Percentiles rank a stretch among this genome's conserved stretches.
phyloP scores from a whole-genome alignment of 1,139 yeast genomes.

The Magnusiomyces suaveolens region DNA sequence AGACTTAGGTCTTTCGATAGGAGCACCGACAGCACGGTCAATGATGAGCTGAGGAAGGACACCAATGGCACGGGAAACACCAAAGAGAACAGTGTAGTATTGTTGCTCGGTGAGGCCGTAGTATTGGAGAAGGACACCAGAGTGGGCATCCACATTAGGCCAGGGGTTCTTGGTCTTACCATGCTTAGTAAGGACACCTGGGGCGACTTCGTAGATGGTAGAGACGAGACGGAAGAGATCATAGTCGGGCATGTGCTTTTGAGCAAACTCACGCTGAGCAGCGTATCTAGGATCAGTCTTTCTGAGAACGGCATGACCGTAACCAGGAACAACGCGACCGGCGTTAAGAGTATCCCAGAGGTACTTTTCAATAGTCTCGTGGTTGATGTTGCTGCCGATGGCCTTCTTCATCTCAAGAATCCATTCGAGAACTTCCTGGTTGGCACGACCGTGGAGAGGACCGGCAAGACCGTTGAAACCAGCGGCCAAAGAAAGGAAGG shows the following conservation, averaged over 20 bases:
- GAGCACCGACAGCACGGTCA: conserved; percentile 51
- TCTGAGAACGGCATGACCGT: conserved; percentile 95
- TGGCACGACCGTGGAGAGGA: conserved; percentile 97
- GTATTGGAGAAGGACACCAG: conserved; percentile 50
- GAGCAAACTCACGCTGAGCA: conserved; percentile 96
- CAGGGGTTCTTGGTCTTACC: conserved; percentile 58
- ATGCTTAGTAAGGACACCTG: conserved; percentile 45
- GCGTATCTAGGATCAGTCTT: conserved; percentile 97
- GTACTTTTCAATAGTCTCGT: conserved; percentile 79
- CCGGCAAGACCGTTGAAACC: conserved; percentile 98
- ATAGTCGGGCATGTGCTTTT: conserved; percentile 94
- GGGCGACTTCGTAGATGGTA: conserved; percentile 45
- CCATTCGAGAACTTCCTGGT: conserved; percentile 97
- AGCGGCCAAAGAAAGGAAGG: conserved; percentile 87
- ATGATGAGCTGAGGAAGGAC: conserved; percentile 50
- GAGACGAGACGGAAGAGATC: conserved; percentile 91
- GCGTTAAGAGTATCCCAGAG: conserved; percentile 88
- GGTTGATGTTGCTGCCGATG: conserved; percentile 64
- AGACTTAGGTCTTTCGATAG: conserved; percentile 55
- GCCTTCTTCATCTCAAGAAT: conserved; percentile 74
- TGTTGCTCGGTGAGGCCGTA: conserved; percentile 48
- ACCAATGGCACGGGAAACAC: conserved; percentile 50
- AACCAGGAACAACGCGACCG: conserved; percentile 97
- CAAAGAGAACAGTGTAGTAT: conserved; percentile 52
- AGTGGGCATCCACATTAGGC: conserved; percentile 55